These are phyloP conservation scores for Plantago coronopus DNA, from an alignment of 305 asterid genomes.

Conservation along the genomic window DNA sequence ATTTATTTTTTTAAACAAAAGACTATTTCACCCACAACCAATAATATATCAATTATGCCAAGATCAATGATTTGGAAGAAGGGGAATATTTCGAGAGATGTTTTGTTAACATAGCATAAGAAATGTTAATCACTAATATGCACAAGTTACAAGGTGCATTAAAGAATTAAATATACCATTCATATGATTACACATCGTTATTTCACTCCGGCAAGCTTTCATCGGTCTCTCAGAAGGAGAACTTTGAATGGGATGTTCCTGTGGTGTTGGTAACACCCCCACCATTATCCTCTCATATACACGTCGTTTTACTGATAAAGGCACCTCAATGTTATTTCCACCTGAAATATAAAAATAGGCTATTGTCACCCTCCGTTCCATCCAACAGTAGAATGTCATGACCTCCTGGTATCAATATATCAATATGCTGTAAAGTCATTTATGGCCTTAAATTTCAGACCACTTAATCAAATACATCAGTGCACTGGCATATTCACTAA, in stretches of 20 bases:
- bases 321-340: background rate
- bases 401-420: too few species aligned
- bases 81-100: background rate
- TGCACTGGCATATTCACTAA: too few species aligned
- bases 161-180: slow-evolving; percentile 17
- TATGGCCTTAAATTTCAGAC: too few species aligned
- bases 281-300: slow-evolving; percentile 5
- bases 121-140: background rate
- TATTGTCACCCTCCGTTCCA: too few species aligned
- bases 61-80: background rate
- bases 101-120: background rate
- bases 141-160: slow-evolving; percentile 1
- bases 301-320: background rate
- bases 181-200: background rate
- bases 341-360: background rate
- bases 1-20: too few species aligned
- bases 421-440: too few species aligned
- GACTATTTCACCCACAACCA: background rate
- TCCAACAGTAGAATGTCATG: too few species aligned
- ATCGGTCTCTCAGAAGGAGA: slow-evolving; percentile 15
- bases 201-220: slow-evolving; percentile 13
- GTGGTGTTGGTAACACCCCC: background rate
- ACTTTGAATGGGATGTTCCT: slow-evolving; percentile 4
- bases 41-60: too few species aligned
- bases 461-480: too few species aligned